These are phyloP conservation scores for Rhipidocladum racemiflorum DNA, from an alignment of 176 grass and related monocot species.

Conservation along the genomic window DNA sequence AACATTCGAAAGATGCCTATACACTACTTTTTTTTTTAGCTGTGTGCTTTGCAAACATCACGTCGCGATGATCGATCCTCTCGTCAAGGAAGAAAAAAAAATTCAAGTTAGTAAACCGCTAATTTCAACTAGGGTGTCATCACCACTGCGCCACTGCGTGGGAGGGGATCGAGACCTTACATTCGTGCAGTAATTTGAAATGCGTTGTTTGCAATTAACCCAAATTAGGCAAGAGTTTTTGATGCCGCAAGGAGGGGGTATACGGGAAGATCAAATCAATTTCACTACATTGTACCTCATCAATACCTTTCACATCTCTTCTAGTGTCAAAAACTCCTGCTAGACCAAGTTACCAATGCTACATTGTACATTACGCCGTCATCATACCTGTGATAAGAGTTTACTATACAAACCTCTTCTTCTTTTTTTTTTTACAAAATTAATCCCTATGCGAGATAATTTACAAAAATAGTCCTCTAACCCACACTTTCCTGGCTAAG, in stretches of 20 bases:
- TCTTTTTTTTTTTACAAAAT: no score
- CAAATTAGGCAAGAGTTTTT: not conserved
- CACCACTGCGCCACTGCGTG: not conserved
- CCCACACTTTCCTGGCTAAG: no score
- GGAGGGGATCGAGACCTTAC: not conserved
- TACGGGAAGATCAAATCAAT: not conserved
- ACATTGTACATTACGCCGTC: not conserved
- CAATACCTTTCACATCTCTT: not conserved
- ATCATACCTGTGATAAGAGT: not conserved
- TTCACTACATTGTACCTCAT: not conserved
- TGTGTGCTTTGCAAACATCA: no score
- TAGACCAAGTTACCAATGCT: not conserved
- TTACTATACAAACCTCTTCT: no score
- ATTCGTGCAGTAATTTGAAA: not conserved
- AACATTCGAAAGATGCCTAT: no score
- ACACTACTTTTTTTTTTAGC: no score
- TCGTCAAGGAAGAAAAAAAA: not conserved
- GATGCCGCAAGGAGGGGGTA: not conserved
- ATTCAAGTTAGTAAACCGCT: not conserved
- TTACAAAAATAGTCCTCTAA: no score
- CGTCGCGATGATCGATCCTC: not conserved
- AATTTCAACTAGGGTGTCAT: not conserved
- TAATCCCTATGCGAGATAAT: no score
- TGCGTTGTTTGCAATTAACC: not conserved
- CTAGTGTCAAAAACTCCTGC: not conserved